These are phyloP conservation scores for Anisodus tanguticus DNA, from an alignment of 257 asterid genomes.

Conservation along the genomic window DNA sequence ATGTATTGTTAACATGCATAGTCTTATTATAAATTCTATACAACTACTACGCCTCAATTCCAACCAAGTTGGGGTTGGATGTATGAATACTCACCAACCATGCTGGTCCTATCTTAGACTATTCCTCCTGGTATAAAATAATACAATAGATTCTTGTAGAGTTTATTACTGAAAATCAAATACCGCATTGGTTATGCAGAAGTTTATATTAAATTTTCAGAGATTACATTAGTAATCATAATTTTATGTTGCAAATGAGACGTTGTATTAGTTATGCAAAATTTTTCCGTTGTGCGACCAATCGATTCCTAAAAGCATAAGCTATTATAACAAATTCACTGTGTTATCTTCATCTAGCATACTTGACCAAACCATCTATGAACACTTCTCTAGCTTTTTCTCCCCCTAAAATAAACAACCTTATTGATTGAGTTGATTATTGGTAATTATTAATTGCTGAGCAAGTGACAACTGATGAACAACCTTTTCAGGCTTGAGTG, in stretches of 20 bases:
- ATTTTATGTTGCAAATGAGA: slow-evolving; percentile 1
- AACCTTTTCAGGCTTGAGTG: background rate
- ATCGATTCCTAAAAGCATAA: background rate
- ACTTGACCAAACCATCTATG: background rate
- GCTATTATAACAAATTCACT: background rate
- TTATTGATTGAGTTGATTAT: background rate
- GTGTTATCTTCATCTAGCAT: background rate
- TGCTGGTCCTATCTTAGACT: slow-evolving; percentile 12
- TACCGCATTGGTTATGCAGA: slow-evolving; percentile 10
- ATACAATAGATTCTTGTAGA: background rate
- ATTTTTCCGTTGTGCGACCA: background rate
- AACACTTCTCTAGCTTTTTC: slow-evolving; percentile 5
- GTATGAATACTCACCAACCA: background rate
- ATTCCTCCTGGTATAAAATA: background rate
- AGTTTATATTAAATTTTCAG: background rate
- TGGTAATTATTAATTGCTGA: slow-evolving; percentile 9
- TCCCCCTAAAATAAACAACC: slow-evolving; percentile 5
- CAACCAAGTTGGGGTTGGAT: background rate
- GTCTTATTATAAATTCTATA: background rate
- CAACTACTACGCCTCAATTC: background rate
- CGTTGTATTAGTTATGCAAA: background rate
- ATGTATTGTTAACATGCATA: background rate
- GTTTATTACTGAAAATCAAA: background rate
- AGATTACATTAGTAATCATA: background rate
- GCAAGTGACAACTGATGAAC: background rate